phyloP scores from a whole-genome alignment of 1,139 yeast species.

The Pichia sp. region DNA sequence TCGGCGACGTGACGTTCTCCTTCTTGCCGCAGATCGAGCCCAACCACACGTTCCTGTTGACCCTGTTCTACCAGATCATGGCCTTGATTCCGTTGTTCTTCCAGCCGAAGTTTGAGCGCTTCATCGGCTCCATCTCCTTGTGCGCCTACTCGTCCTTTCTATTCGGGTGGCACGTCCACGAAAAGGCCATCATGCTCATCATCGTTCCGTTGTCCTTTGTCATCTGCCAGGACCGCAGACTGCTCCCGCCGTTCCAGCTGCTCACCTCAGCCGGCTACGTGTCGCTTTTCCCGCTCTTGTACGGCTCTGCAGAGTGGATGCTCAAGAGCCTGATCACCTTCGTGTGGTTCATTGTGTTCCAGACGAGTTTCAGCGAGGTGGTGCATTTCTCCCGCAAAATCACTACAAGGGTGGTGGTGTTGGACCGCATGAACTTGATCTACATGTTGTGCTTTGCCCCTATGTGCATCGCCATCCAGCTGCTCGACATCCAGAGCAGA shows the following conservation, averaged over 20 bases:
- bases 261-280: slow-evolving; percentile 80
- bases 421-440: slow-evolving; percentile 66
- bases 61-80: slow-evolving; percentile 74
- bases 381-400: slow-evolving; percentile 52
- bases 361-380: slow-evolving; percentile 65
- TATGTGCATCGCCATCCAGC: slow-evolving; percentile 50
- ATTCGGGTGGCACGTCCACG: slow-evolving; percentile 99
- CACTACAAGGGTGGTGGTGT: slow-evolving; percentile 42
- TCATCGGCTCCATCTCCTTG: slow-evolving; percentile 76
- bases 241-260: slow-evolving; percentile 62
- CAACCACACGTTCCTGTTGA: slow-evolving; percentile 65
- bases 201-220: slow-evolving; percentile 87
- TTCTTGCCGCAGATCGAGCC: slow-evolving; percentile 81
- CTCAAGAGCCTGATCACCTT: slow-evolving; percentile 75
- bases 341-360: slow-evolving; percentile 79
- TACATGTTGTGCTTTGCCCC: slow-evolving; percentile 69
- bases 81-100: slow-evolving; percentile 73
- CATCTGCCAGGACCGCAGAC: slow-evolving; percentile 64
- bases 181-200: slow-evolving; percentile 84
- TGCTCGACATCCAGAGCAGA: slow-evolving; percentile 54
- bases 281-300: slow-evolving; percentile 82
- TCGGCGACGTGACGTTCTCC: slow-evolving; percentile 82
- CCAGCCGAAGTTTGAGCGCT: slow-evolving; percentile 72
- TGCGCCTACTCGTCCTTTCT: slow-evolving; percentile 90
- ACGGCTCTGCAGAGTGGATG: slow-evolving; percentile 73